A percentile compares a stretch with the other conserved stretches of the same genome.
Evolutionary conservation across 2,329 filamentous ascomycete species (phyloP).

Genomic region (Aspergillus sergii): DNA sequence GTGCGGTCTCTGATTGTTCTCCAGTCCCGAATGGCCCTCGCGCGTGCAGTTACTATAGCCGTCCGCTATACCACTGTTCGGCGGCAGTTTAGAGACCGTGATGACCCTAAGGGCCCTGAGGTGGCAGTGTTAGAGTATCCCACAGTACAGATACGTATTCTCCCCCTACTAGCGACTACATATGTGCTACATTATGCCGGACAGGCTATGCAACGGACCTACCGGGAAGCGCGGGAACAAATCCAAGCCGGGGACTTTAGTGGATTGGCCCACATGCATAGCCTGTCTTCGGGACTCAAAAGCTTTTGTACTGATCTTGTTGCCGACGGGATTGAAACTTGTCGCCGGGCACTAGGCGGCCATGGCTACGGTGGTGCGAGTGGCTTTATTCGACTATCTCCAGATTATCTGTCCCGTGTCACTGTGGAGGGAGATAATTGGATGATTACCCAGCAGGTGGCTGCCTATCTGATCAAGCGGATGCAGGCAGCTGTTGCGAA

Average conservation of each 20-base stretch:
- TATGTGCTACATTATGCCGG: constrained; percentile 52
- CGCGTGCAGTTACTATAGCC: constrained; percentile 55
- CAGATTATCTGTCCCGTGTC: constrained; percentile 44
- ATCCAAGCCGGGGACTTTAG: constrained; percentile 54
- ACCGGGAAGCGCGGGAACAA: constrained; percentile 47
- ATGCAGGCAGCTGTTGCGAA: not conserved
- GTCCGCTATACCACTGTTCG: constrained; percentile 54
- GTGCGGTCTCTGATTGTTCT: constrained; percentile 46
- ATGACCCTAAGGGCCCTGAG: constrained; percentile 41
- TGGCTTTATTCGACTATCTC: constrained; percentile 54
- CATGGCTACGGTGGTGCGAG: constrained; percentile 57
- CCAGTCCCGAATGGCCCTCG: constrained; percentile 54
- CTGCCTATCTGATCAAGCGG: not conserved
- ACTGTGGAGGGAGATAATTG: constrained; percentile 60
- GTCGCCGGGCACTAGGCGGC: constrained; percentile 55
- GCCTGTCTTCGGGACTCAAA: constrained; percentile 55
- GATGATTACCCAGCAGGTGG: constrained; percentile 59
- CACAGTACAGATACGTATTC: constrained; percentile 56
- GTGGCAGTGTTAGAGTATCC: constrained; percentile 55
- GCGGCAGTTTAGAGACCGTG: constrained; percentile 54
- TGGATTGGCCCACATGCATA: constrained; percentile 54
- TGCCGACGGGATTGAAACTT: constrained; percentile 57
- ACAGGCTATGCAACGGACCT: constrained; percentile 52
- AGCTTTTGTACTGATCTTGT: constrained; percentile 57
- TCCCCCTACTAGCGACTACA: constrained; percentile 55